Evolutionary conservation across 805 yeast genomes (phyloP).

Genomic region (Yamadazyma laniorum): DNA sequence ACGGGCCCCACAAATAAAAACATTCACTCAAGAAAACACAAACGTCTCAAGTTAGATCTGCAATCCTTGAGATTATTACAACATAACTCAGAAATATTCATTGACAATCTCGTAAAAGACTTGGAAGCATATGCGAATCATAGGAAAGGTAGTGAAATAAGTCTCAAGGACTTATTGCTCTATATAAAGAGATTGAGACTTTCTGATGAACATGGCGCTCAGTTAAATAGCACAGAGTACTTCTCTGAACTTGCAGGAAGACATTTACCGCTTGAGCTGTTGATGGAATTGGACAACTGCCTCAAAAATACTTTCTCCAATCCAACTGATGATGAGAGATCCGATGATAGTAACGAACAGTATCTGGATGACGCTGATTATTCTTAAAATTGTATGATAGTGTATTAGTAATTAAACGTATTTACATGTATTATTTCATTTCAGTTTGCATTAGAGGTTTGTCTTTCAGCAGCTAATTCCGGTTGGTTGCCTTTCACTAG

Average conservation of each 20-base stretch:
- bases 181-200: slow-evolving; percentile 31
- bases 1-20: too few relatives aligned
- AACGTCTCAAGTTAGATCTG: slow-evolving; percentile 9
- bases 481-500: slow-evolving; percentile 39
- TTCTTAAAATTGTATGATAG: slow-evolving; percentile 7
- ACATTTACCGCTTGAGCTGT: slow-evolving; percentile 35
- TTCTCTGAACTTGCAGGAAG: slow-evolving; percentile 33
- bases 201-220: slow-evolving; percentile 11
- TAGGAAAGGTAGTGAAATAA: slow-evolving; percentile 22
- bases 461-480: slow-evolving; percentile 20
- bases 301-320: slow-evolving; percentile 15
- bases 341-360: too few relatives aligned
- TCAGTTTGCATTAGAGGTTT: slow-evolving; percentile 9
- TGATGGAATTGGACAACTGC: slow-evolving; percentile 32
- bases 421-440: slow-evolving; percentile 14
- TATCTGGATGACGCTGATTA: too few relatives aligned
- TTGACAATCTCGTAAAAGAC: slow-evolving; percentile 29
- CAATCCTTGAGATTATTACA: slow-evolving; percentile 22
- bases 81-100: slow-evolving; percentile 29
- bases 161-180: slow-evolving; percentile 34
- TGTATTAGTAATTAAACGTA: slow-evolving; percentile 16
- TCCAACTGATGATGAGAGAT: too few relatives aligned
- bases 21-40: slow-evolving; percentile 1
- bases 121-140: slow-evolving; percentile 38
- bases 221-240: slow-evolving; percentile 18